phyloP scores from a whole-genome alignment of 2,329 filamentous ascomycete species.

The Nakataea oryzae region DNA sequence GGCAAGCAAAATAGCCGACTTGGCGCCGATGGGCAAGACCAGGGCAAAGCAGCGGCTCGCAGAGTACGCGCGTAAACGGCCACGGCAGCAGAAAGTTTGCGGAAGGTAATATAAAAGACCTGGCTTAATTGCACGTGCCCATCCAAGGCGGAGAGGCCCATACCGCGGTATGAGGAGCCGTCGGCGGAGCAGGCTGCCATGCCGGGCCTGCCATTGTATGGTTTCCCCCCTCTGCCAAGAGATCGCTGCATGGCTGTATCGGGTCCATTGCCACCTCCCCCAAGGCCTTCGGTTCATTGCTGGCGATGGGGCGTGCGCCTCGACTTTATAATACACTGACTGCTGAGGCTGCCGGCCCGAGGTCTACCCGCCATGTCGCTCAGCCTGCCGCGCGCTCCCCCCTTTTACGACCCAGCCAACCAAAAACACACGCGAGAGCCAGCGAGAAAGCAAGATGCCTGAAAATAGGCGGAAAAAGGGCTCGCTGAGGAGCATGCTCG shows the following conservation, averaged over 20 bases:
- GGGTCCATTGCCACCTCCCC: background rate
- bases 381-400: background rate
- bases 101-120: background rate
- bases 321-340: background rate
- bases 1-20: background rate
- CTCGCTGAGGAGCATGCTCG: background rate
- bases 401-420: too few relatives aligned
- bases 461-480: background rate
- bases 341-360: background rate
- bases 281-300: background rate
- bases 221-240: background rate
- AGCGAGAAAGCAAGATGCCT: background rate
- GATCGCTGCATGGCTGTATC: background rate
- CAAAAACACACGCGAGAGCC: background rate
- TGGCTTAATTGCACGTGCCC: background rate
- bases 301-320: background rate
- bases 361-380: background rate
- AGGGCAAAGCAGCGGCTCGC: background rate
- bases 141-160: background rate
- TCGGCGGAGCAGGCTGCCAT: background rate
- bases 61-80: background rate
- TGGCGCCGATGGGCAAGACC: background rate
- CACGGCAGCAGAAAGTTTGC: background rate
- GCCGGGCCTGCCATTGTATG: too few relatives aligned
- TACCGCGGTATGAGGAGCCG: background rate